Conservation (phyloP, 164 flowering plant genomes). For the Amborella trichopoda region DNA sequence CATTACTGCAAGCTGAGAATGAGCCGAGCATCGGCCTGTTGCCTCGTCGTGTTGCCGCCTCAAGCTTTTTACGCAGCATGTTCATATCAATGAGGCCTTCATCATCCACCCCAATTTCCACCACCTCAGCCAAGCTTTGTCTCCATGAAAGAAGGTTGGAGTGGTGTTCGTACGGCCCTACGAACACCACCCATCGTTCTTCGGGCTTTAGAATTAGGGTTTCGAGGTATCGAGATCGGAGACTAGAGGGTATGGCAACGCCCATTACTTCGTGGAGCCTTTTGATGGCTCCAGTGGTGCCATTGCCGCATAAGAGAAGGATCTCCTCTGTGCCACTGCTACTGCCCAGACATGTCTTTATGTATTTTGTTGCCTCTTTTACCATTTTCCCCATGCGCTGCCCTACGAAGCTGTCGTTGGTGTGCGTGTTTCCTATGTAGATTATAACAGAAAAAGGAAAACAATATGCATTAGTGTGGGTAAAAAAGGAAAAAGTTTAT, state of each 20-base stretch:
- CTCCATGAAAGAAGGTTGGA: conserved; percentile 28
- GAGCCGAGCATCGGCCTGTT: conserved; percentile 62
- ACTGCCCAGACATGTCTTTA: conserved; percentile 19
- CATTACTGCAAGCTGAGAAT: conserved; percentile 81
- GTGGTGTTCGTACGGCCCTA: conserved; percentile 34
- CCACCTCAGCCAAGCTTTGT: conserved; percentile 18
- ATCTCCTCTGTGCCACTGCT: conserved; percentile 10
- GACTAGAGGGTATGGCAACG: conserved; percentile 13
- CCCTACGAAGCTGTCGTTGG: conserved; percentile 16
- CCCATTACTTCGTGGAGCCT: conserved; percentile 21
- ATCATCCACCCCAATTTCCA: conserved; percentile 23
- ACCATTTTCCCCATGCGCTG: conserved; percentile 14
- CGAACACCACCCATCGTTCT: conserved; percentile 24
- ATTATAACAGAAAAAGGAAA: background rate
- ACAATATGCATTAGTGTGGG: background rate
- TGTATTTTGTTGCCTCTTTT: conserved; percentile 11
- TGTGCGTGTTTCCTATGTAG: conserved; percentile 14
- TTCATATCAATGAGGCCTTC: conserved; percentile 48
- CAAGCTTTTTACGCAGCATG: conserved; percentile 22
- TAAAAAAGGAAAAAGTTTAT: too few relatives aligned
- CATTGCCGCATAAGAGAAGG: conserved; percentile 15
- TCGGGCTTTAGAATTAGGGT: conserved; percentile 3
- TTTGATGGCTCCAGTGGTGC: conserved; percentile 21
- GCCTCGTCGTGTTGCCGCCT: conserved; percentile 14
- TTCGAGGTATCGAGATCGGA: conserved; percentile 7